phyloP scores from a whole-genome alignment of 1,284 basidiomycete genomes.

The Malassezia restricta region DNA sequence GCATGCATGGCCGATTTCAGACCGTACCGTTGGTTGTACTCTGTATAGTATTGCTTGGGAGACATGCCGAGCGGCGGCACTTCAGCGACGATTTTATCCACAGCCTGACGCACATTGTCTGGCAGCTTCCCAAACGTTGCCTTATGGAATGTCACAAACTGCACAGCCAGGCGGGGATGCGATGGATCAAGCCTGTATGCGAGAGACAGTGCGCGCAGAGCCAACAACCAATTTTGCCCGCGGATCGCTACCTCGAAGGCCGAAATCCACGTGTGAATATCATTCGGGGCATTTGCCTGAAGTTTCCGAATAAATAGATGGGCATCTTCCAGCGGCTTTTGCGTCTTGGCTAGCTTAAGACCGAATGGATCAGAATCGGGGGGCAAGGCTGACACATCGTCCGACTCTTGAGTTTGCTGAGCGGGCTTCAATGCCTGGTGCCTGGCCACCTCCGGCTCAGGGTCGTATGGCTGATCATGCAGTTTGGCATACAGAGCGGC shows the following conservation, averaged over 20 bases:
- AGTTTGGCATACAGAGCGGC: slow-evolving; percentile 58
- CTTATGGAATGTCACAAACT: slow-evolving; percentile 58
- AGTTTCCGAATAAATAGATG: slow-evolving; percentile 63
- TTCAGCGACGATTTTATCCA: slow-evolving; percentile 44
- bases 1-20: slow-evolving; percentile 56
- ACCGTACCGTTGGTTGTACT: slow-evolving; percentile 58
- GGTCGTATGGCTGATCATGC: slow-evolving; percentile 20
- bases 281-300: slow-evolving; percentile 48
- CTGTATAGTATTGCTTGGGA: slow-evolving; percentile 59
- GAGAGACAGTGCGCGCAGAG: slow-evolving; percentile 58
- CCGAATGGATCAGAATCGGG: slow-evolving; percentile 42
- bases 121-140: slow-evolving; percentile 16
- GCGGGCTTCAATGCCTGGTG: slow-evolving; percentile 16
- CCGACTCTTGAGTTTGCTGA: slow-evolving; percentile 14
- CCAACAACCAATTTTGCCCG: slow-evolving; percentile 66
- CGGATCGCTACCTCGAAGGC: slow-evolving; percentile 71
- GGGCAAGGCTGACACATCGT: slow-evolving; percentile 54
- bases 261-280: slow-evolving; percentile 62
- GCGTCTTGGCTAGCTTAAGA: slow-evolving; percentile 15
- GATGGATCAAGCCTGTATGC: slow-evolving; percentile 55
- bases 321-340: slow-evolving; percentile 60
- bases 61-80: slow-evolving; percentile 40
- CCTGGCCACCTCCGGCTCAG: slow-evolving; percentile 48
- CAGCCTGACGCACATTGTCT: slow-evolving; percentile 15
- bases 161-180: slow-evolving; percentile 60